Percentiles rank a stretch among this genome's conserved stretches.
Conservation (phyloP, 768 basidiomycete species). For the Hygrocybe punicea region DNA sequence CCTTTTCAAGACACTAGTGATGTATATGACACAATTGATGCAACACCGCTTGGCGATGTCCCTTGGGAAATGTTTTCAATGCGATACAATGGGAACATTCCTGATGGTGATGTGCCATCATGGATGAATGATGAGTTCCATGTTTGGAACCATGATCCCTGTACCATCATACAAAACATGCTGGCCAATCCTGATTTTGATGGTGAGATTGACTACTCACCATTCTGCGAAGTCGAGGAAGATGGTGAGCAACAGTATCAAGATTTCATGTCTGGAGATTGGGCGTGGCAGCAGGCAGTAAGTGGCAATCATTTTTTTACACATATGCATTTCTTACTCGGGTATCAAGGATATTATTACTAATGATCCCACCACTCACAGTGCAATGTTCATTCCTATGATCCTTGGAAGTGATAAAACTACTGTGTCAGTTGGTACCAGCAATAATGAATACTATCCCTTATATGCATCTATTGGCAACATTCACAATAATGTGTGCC, state of each 20-base stretch:
- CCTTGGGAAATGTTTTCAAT: constrained; percentile 26
- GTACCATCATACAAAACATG: constrained; percentile 20
- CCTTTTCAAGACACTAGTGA: constrained; percentile 24
- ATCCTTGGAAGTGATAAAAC: constrained; percentile 42
- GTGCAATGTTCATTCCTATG: constrained; percentile 31
- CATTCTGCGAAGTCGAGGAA: constrained; percentile 17
- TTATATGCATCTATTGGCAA: constrained; percentile 32
- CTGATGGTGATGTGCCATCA: constrained; percentile 18
- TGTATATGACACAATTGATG: constrained; percentile 27
- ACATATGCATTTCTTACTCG: not conserved
- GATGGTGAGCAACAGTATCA: constrained; percentile 23
- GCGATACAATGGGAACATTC: constrained; percentile 16
- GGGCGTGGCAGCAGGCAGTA: constrained; percentile 36
- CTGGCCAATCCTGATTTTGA: constrained; percentile 24
- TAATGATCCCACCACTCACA: constrained; percentile 20
- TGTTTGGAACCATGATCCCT: constrained; percentile 34
- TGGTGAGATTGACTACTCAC: constrained; percentile 18
- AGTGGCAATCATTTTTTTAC: constrained; percentile 1
- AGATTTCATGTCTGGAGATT: constrained; percentile 40
- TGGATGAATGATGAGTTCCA: constrained; percentile 33
- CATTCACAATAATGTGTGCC: constrained; percentile 27
- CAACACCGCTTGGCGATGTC: constrained; percentile 20
- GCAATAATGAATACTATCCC: constrained; percentile 38
- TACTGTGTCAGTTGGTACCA: constrained; percentile 40
- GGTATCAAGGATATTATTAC: constrained; percentile 26